Evolutionary conservation across 129 eudicot species (phyloP), one percentile per base, ranked within the genome.

Genomic region (Dittrichia graveolens): DNA sequence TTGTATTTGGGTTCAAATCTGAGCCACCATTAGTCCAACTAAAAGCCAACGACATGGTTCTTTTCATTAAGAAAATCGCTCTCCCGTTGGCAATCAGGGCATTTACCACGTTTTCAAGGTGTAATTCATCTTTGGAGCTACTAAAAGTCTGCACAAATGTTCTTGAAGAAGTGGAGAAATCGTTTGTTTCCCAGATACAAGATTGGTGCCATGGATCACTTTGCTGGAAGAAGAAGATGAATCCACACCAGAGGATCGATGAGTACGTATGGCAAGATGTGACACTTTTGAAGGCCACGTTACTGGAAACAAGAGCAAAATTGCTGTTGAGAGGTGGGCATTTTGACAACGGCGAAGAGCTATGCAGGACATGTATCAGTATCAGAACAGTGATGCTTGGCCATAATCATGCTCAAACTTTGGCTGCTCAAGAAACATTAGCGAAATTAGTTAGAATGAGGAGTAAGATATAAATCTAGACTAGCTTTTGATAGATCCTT

Each of bases 341-440:
- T 71, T 92, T 89, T 45, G 98, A 92, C 58, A 83, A 87, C 12
- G 96, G 94, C 0, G 98, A 92, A 78, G 98, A 92, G 66, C 71
- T 89, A 5, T 92, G 98, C 65, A 83, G 98, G 75, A 89, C 90
- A 37, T 92, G 98, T 72, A 83, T 92, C 8, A 92, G 98, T 73
- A 92, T 92, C 48, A 82, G 98, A 72, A 92, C 98, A 19, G 98
- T 89, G 69, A 89, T 92, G 98, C 79, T 92, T 62, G 98, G 98
- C 0, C 98, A 92, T 69, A 85, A 82, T 82, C 96, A 92, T 76
- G 91, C 85, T 55, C 98, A 89, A 46, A 92, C 98, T 34, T 69
- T 92, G 44, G 91, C 91, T 77, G 98, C 98, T 69, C 98, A 92
- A 74, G 91, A 92, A 72, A 92, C 98, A 45, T 74, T 92, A 80